A percentile compares a stretch with the other conserved stretches of the same genome.
phyloP scores from a whole-genome alignment of 768 basidiomycete genomes.

The Naganishia antarctica region DNA sequence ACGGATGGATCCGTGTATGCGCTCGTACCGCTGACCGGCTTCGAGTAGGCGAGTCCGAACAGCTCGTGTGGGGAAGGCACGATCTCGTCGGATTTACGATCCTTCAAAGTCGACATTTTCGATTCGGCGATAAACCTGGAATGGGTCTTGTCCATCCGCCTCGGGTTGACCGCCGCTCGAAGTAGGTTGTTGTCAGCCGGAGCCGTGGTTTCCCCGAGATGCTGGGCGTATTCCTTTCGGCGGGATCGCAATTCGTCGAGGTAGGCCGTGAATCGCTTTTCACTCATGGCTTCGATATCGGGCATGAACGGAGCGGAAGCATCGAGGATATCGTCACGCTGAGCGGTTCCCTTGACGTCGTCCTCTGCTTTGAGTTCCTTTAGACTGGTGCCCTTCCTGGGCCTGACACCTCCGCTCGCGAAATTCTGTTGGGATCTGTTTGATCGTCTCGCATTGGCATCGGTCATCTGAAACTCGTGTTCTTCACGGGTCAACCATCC shows the following conservation, averaged over 20 bases:
- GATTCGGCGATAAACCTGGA: slow-evolving; percentile 21
- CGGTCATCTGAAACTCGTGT: background rate
- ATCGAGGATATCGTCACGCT: slow-evolving; percentile 10
- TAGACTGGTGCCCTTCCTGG: slow-evolving; percentile 1
- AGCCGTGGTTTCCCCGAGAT: background rate
- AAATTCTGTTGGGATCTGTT: background rate
- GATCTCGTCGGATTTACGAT: slow-evolving; percentile 4
- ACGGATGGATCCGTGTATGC: slow-evolving; percentile 8
- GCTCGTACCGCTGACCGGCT: background rate
- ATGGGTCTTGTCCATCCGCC: slow-evolving; percentile 10
- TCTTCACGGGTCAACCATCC: slow-evolving; percentile 35
- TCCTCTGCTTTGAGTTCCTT: slow-evolving; percentile 13
- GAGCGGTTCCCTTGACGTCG: no score
- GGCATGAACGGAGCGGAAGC: slow-evolving; percentile 27
- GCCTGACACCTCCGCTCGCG: slow-evolving; percentile 10
- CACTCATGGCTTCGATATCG: slow-evolving; percentile 38
- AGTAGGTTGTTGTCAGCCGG: slow-evolving; percentile 12
- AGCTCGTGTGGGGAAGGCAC: slow-evolving; percentile 20
- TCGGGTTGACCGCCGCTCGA: slow-evolving; percentile 5
- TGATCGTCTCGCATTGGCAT: background rate
- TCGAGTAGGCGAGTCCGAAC: slow-evolving; percentile 28
- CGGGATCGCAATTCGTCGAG: slow-evolving; percentile 29
- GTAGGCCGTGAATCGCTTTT: slow-evolving; percentile 35
- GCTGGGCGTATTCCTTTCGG: slow-evolving; percentile 12
- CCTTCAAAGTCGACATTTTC: background rate